phyloP scores from a whole-genome alignment of 768 basidiomycete species.

The Tylopilus balloui region DNA sequence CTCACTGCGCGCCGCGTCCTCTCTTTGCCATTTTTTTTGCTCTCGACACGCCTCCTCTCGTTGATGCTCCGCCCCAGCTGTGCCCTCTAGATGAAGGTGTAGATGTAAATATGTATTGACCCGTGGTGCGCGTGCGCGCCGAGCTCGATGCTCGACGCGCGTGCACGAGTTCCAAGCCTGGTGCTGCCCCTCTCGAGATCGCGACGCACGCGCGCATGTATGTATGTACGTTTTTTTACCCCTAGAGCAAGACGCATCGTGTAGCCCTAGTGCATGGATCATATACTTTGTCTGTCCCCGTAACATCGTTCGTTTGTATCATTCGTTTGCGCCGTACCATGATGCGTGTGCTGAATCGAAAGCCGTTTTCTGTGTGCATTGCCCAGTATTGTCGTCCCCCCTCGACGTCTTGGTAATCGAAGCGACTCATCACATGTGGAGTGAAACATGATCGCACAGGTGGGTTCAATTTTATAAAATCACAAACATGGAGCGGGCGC shows the following conservation, averaged over 20 bases:
- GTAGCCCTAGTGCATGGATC: constrained; percentile 13
- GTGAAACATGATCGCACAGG: no score
- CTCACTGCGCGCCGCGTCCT: background rate
- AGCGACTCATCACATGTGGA: no score
- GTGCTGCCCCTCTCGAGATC: background rate
- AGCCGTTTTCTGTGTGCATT: no score
- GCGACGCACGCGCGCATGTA: no score
- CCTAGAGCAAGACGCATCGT: background rate
- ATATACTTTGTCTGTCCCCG: no score
- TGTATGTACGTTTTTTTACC: background rate
- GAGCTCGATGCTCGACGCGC: constrained; percentile 5
- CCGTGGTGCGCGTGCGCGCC: background rate
- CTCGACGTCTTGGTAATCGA: no score
- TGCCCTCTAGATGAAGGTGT: constrained; percentile 9
- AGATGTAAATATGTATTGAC: background rate
- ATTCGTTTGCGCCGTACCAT: no score
- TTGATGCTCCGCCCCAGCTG: background rate
- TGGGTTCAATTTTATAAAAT: no score
- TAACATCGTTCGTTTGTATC: background rate
- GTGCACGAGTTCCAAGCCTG: constrained; percentile 3
- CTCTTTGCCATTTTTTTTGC: no score
- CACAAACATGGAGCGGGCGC: no score
- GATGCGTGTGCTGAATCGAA: no score
- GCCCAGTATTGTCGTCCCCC: no score
- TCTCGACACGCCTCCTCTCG: background rate